Conservation (phyloP, 2,329 filamentous ascomycete species). For the Cyphellophora europaea region DNA sequence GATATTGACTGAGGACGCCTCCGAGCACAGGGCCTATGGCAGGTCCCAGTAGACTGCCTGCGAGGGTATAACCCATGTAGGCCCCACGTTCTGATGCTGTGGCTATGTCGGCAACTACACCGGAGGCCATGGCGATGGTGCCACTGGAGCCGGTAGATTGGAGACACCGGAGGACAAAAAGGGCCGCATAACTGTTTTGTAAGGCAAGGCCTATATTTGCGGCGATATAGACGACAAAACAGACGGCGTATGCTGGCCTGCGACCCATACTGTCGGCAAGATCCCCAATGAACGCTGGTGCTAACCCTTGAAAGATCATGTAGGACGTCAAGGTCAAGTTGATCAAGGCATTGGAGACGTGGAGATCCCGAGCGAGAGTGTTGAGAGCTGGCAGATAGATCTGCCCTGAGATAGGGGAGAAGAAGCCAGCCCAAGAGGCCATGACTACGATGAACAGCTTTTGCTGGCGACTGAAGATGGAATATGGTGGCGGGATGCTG, state of each 20-base stretch:
- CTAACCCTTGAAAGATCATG: constrained; percentile 43
- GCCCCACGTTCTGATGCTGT: constrained; percentile 28
- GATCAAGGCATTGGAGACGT: constrained; percentile 20
- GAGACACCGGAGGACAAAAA: constrained; percentile 31
- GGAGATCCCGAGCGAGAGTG: constrained; percentile 31
- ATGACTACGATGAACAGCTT: constrained; percentile 31
- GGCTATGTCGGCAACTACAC: constrained; percentile 30
- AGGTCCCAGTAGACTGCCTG: constrained; percentile 31
- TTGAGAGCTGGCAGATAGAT: constrained; percentile 38
- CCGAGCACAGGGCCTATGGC: constrained; percentile 37
- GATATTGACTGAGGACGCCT: constrained; percentile 28
- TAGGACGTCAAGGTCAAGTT: constrained; percentile 25
- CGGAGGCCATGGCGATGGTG: constrained; percentile 31
- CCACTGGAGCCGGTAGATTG: constrained; percentile 24
- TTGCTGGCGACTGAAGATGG: constrained; percentile 24
- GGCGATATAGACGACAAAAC: constrained; percentile 34
- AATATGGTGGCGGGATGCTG: constrained; percentile 19
- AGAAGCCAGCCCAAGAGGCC: constrained; percentile 31
- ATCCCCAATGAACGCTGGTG: constrained; percentile 42
- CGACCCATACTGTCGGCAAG: constrained; percentile 42
- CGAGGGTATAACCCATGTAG: constrained; percentile 31
- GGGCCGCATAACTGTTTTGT: constrained; percentile 28
- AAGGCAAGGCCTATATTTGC: constrained; percentile 34
- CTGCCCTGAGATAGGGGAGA: constrained; percentile 35
- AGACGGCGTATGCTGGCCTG: constrained; percentile 38